Evolutionary conservation across 179 eudicot genomes (phyloP).

Genomic region (Amaranthus tricolor): DNA sequence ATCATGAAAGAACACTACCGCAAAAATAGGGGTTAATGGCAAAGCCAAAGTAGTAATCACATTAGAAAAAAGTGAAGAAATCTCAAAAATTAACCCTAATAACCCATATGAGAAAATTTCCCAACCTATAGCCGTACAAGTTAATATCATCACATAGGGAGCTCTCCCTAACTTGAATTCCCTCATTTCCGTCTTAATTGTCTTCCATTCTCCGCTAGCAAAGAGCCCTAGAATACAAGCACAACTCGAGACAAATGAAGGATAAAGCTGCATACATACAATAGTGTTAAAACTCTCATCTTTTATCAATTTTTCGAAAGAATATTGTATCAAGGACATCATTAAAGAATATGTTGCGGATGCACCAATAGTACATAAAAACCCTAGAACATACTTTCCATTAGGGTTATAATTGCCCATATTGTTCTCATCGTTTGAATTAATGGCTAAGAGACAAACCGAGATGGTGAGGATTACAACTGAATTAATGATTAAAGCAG

Average conservation of each 20-base stretch:
- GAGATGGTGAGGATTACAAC: slow-evolving; percentile 60
- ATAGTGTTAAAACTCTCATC: slow-evolving; percentile 33
- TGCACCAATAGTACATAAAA: slow-evolving; percentile 60
- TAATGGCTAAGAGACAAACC: slow-evolving; percentile 51
- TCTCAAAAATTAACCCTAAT: slow-evolving; percentile 58
- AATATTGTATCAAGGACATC: slow-evolving; percentile 50
- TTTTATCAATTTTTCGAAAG: slow-evolving; percentile 49
- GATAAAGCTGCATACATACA: slow-evolving; percentile 44
- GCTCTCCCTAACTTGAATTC: slow-evolving; percentile 41
- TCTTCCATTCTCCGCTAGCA: slow-evolving; percentile 63
- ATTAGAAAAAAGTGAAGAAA: slow-evolving; percentile 63
- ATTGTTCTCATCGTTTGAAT: slow-evolving; percentile 7
- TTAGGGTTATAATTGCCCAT: slow-evolving; percentile 11
- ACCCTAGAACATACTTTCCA: slow-evolving; percentile 38
- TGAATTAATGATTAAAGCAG: slow-evolving; percentile 52
- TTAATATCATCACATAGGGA: slow-evolving; percentile 50
- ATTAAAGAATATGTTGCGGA: slow-evolving; percentile 48
- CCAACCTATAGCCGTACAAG: slow-evolving; percentile 59
- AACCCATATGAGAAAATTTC: slow-evolving; percentile 45
- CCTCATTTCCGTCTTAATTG: slow-evolving; percentile 45
- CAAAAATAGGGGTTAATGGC: slow-evolving; percentile 46
- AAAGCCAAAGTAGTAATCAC: slow-evolving; percentile 43
- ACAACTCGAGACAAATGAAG: slow-evolving; percentile 39
- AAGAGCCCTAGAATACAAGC: slow-evolving; percentile 50
- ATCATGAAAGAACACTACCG: slow-evolving; percentile 46